Base-by-base conservation (phyloP, 306 rosid species). In the Trifolium pratense region DNA sequence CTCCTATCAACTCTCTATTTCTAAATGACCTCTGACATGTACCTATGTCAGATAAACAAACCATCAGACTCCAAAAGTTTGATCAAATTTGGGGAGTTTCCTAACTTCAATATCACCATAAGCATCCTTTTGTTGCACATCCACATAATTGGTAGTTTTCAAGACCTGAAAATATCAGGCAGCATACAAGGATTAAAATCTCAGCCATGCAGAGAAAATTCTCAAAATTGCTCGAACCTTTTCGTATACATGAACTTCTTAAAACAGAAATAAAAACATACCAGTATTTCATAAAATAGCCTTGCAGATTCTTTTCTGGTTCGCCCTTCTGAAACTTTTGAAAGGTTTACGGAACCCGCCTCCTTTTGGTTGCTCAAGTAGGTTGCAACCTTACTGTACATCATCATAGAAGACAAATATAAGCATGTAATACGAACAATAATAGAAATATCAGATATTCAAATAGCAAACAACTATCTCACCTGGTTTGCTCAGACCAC, bases 231-330 rank as follows among this genome's bases (percentile, higher is more conserved):
- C 12, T 42, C 5, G 6, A 9, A 16, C 25, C 29, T 32, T 29
- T 71, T 13, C 40, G 53, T 25, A 29, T 29, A 56, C 49, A 64
- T 43, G 20, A 13, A 64, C 36, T 51, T 51, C 32, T 48, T 52
- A 51, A 64, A 84, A 32, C 31, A 45, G 26, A 13, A 43, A 75
- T 51, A 42, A 5, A 10, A 70, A 79, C 85, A 14, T 90, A 95
- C 99, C 97, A 94, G 86, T 63, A 87, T 43, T 87, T 94, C 99
- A 67, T 90, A 86, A 72, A 94, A 94, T 52, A 91, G 72, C 75
- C 84, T 79, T 40, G 96, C 95, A 69, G 84, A 75, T 78, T 90
- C 89, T 88, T 87, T 94, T 79, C 76, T 74, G n/a, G 75, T 63
- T 74, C 56, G 67, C 66, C 90, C 79, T 43, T 66, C 55, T 16